A percentile compares a stretch with the other conserved stretches of the same genome.
Conservation (phyloP, 345 rosid species). For the Rhizophora apiculata region DNA sequence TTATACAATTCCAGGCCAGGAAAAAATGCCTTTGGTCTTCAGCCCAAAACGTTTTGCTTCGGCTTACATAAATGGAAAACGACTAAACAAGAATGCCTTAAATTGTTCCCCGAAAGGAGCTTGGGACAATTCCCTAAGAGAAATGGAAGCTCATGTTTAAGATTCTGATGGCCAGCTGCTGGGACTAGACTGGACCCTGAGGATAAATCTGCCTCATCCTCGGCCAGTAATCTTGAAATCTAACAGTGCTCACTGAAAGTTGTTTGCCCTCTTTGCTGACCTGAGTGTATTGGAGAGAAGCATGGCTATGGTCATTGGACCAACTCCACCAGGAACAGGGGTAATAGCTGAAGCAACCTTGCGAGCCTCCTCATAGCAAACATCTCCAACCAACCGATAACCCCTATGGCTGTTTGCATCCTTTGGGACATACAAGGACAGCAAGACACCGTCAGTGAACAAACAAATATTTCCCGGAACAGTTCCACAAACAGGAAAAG, state of each 20-base stretch:
- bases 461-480: too few species aligned
- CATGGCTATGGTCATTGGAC: slow-evolving; percentile 94
- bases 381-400: slow-evolving; percentile 73
- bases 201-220: background rate
- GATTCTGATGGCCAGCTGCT: too few species aligned
- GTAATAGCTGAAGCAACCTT: too few species aligned
- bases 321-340: slow-evolving; percentile 45
- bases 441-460: too few species aligned
- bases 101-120: too few species aligned
- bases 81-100: too few species aligned
- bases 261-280: slow-evolving; percentile 65
- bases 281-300: slow-evolving; percentile 74
- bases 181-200: background rate
- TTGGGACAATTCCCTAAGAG: background rate
- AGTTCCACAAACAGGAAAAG: too few species aligned
- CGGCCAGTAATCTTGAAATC: background rate
- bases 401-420: slow-evolving; percentile 55
- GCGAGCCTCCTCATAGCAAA: slow-evolving; percentile 54
- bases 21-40: too few species aligned
- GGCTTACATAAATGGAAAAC: too few species aligned
- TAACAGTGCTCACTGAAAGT: slow-evolving; percentile 11
- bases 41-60: too few species aligned
- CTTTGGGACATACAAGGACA: slow-evolving; percentile 29
- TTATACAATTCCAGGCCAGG: too few species aligned
- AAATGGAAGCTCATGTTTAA: slow-evolving; percentile 1